Evolutionary conservation across 164 flowering plant species (phyloP).

Genomic region (Kalanchoe fedtschenkoi): DNA sequence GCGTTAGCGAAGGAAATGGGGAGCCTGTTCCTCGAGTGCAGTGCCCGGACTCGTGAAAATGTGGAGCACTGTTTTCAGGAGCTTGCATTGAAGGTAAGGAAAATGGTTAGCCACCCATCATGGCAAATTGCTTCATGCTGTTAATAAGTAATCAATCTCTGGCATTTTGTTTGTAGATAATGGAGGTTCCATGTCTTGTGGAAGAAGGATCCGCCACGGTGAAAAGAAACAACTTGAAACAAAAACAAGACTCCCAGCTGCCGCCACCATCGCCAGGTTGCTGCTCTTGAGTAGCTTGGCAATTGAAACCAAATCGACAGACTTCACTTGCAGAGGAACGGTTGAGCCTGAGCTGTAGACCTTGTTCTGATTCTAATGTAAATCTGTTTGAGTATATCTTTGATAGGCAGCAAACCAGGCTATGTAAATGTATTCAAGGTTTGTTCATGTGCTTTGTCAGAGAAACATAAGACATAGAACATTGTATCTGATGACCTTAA

Average conservation of each 20-base stretch:
- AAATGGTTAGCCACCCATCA: no score
- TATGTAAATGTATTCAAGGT: no score
- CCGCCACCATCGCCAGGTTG: conserved; percentile 32
- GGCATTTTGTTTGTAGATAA: conserved; percentile 28
- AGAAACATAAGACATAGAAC: no score
- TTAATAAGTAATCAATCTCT: not conserved
- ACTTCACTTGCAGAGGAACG: not conserved
- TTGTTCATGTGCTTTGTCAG: no score
- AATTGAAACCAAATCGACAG: not conserved
- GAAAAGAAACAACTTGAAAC: conserved; percentile 54
- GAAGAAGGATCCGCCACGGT: conserved; percentile 52
- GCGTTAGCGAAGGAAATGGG: conserved; percentile 58
- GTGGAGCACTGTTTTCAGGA: conserved; percentile 74
- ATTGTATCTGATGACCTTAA: no score
- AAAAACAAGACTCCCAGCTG: conserved; percentile 35
- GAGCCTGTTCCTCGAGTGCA: conserved; percentile 62
- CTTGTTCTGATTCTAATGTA: no score
- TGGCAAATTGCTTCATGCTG: not conserved
- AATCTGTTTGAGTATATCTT: no score
- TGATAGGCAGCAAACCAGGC: no score
- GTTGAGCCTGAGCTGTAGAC: no score
- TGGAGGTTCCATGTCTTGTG: conserved; percentile 69
- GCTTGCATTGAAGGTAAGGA: conserved; percentile 82
- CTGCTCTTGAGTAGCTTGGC: conserved; percentile 20
- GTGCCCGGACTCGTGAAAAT: conserved; percentile 75